A percentile compares a stretch with the other conserved stretches of the same genome.
phyloP scores from a whole-genome alignment of 2,329 filamentous ascomycete species.

The Exophiala alcalophila region DNA sequence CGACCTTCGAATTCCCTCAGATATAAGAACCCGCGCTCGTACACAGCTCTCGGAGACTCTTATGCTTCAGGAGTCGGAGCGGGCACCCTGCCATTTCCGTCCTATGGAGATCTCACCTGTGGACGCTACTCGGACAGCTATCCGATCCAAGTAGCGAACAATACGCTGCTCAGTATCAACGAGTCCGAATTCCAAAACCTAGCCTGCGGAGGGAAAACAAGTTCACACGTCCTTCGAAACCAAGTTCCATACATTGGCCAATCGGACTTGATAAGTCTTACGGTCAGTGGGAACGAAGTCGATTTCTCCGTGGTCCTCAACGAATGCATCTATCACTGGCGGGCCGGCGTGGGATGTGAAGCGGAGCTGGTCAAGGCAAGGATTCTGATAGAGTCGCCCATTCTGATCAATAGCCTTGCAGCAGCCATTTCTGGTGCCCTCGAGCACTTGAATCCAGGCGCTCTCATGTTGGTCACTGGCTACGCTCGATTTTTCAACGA shows the following conservation, averaged over 20 bases:
- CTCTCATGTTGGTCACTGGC: constrained; percentile 28
- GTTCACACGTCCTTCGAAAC: constrained; percentile 22
- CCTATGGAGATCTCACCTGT: constrained; percentile 19
- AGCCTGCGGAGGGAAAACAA: constrained; percentile 31
- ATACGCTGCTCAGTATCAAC: constrained; percentile 15
- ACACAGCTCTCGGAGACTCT: constrained; percentile 32
- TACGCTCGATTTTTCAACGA: constrained; percentile 32
- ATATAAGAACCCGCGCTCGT: constrained; percentile 12
- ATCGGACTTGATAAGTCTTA: constrained; percentile 30
- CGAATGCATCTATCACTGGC: constrained; percentile 32
- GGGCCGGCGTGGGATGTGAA: constrained; percentile 24
- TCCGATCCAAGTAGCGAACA: constrained; percentile 29
- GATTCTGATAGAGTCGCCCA: constrained; percentile 24
- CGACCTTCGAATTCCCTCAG: too few relatives aligned
- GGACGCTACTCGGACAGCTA: constrained; percentile 32
- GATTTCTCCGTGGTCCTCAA: constrained; percentile 33
- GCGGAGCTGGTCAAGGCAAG: constrained; percentile 22
- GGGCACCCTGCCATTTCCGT: constrained; percentile 22
- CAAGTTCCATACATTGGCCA: constrained; percentile 23
- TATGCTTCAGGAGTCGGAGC: constrained; percentile 33
- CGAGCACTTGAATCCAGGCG: constrained; percentile 10
- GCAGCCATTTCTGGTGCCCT: constrained; percentile 20
- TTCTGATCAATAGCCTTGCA: constrained; percentile 26
- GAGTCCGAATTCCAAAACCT: constrained; percentile 27
- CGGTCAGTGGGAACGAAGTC: constrained; percentile 33